Evolutionary conservation across 1,284 basidiomycete genomes (phyloP).

Genomic region (Ustilago hordei): DNA sequence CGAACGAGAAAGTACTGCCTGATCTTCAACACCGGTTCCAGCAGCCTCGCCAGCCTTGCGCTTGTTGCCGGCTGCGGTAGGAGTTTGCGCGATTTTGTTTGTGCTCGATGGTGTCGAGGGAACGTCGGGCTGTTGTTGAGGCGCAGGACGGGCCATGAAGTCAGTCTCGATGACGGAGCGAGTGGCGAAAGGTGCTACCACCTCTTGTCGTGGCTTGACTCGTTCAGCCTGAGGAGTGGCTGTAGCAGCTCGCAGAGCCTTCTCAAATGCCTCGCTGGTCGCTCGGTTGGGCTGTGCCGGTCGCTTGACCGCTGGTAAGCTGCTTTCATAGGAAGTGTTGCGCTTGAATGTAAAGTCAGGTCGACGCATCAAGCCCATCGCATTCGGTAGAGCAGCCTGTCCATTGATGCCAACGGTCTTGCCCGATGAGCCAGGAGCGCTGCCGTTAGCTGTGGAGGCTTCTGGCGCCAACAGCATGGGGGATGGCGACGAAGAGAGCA

Average conservation of each 20-base stretch:
- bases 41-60: slow-evolving; percentile 13
- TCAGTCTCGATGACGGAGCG: slow-evolving; percentile 48
- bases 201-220: slow-evolving; percentile 32
- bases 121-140: slow-evolving; percentile 6
- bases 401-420: slow-evolving; percentile 29
- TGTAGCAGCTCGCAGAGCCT: slow-evolving; percentile 38
- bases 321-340: slow-evolving; percentile 38
- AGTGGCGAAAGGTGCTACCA: slow-evolving; percentile 34
- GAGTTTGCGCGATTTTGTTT: slow-evolving; percentile 7
- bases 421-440: slow-evolving; percentile 11
- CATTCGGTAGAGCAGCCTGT: not conserved
- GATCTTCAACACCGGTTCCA: not conserved
- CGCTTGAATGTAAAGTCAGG: slow-evolving; percentile 42
- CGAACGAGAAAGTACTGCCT: slow-evolving; percentile 10
- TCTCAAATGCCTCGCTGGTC: slow-evolving; percentile 48
- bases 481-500: slow-evolving; percentile 23
- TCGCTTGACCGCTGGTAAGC: slow-evolving; percentile 20
- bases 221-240: slow-evolving; percentile 35
- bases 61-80: slow-evolving; percentile 16
- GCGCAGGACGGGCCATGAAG: slow-evolving; percentile 30
- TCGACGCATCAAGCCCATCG: slow-evolving; percentile 28
- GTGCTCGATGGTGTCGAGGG: slow-evolving; percentile 2
- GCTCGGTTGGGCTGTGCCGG: slow-evolving; percentile 21
- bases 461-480: slow-evolving; percentile 21
- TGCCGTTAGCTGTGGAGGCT: not conserved